Conservation (phyloP, 495 filamentous ascomycete species). For the Talaromyces nanjingensis region DNA sequence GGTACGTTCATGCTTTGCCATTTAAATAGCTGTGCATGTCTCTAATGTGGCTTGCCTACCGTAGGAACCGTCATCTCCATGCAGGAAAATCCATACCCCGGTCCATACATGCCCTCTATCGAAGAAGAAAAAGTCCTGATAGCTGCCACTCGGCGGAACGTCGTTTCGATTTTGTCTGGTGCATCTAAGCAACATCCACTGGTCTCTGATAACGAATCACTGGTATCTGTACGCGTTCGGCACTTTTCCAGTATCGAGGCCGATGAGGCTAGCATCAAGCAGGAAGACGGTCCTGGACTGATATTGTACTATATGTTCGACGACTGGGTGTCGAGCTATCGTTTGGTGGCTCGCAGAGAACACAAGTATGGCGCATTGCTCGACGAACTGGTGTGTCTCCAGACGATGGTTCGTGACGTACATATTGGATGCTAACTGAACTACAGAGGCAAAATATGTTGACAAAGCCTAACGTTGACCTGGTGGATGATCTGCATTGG, state of each 20-base stretch:
- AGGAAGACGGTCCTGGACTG: conserved; percentile 61
- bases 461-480: conserved; percentile 46
- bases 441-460: conserved; percentile 52
- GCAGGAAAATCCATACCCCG: conserved; percentile 60
- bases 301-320: conserved; percentile 87
- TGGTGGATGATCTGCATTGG: conserved; percentile 67
- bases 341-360: conserved; percentile 52
- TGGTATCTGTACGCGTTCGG: conserved; percentile 47
- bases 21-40: neutral
- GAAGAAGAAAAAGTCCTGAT: conserved; percentile 36
- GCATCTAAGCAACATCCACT: conserved; percentile 47
- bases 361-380: conserved; percentile 54
- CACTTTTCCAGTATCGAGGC: conserved; percentile 25
- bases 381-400: conserved; percentile 44
- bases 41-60: conserved; percentile 6
- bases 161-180: conserved; percentile 63
- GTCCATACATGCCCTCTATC: conserved; percentile 18
- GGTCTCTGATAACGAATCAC: conserved; percentile 35
- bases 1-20: conserved; percentile 30
- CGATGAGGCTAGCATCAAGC: conserved; percentile 33
- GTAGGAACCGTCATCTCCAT: conserved; percentile 70
- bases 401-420: neutral
- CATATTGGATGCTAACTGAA: conserved; percentile 2
- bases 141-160: conserved; percentile 56
- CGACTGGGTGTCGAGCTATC: conserved; percentile 69